A percentile compares a stretch with the other conserved stretches of the same genome.
phyloP scores from a whole-genome alignment of 176 grass and related monocot genomes.

The Phoenix roebelenii region DNA sequence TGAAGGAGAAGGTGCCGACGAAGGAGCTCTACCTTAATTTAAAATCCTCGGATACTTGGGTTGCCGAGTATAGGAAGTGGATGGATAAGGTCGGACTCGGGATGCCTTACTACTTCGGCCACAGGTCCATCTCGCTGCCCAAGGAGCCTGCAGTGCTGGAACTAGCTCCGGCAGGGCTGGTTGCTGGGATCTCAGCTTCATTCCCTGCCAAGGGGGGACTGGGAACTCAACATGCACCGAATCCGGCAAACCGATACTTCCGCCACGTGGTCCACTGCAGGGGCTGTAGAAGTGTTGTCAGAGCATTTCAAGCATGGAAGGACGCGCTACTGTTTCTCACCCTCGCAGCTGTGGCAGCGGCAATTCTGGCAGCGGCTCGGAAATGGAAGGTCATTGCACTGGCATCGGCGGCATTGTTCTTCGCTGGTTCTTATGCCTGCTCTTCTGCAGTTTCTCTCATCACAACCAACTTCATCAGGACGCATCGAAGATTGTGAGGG shows the following conservation, averaged over 20 bases:
- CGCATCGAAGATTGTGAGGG: slow-evolving; percentile 51
- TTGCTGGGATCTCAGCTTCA: slow-evolving; percentile 53
- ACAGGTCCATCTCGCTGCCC: slow-evolving; percentile 43
- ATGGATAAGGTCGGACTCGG: slow-evolving; percentile 81
- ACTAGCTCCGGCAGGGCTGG: slow-evolving; percentile 57
- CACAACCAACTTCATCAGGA: slow-evolving; percentile 81
- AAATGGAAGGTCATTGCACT: slow-evolving; percentile 36
- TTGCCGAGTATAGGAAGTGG: slow-evolving; percentile 88
- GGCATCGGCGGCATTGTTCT: slow-evolving; percentile 34
- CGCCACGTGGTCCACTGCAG: slow-evolving; percentile 96
- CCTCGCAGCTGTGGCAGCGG: slow-evolving; percentile 23
- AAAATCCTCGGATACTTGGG: slow-evolving; percentile 69
- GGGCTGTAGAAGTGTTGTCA: slow-evolving; percentile 40
- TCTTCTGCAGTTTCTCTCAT: slow-evolving; percentile 43
- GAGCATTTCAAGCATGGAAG: slow-evolving; percentile 41
- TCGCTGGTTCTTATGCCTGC: slow-evolving; percentile 39
- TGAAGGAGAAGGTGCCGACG: slow-evolving; percentile 74
- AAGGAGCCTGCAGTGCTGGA: slow-evolving; percentile 62
- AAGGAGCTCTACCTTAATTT: slow-evolving; percentile 88
- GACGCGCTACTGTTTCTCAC: slow-evolving; percentile 31
- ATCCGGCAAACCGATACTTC: slow-evolving; percentile 73
- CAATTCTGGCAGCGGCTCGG: slow-evolving; percentile 34
- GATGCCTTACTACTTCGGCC: slow-evolving; percentile 98
- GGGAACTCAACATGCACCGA: slow-evolving; percentile 55
- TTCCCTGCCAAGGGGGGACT: slow-evolving; percentile 76